phyloP scores from a whole-genome alignment of 805 yeast genomes.

The Yarrowia alimentaria region DNA sequence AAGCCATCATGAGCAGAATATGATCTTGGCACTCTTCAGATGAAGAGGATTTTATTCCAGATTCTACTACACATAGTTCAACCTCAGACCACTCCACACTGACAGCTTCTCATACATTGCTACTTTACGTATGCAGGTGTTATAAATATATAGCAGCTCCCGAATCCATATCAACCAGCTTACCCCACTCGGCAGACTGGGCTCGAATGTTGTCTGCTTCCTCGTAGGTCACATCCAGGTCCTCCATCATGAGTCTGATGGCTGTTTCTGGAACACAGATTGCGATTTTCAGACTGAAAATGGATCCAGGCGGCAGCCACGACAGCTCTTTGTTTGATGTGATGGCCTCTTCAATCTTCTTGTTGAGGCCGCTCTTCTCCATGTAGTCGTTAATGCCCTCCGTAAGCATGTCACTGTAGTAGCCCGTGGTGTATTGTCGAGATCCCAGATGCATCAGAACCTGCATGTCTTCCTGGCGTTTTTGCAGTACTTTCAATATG shows the following conservation, averaged over 20 bases:
- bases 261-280: conserved; percentile 7
- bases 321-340: too few species aligned
- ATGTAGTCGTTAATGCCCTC: background rate
- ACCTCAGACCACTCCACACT: too few species aligned
- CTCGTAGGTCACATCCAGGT: background rate
- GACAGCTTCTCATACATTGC: too few species aligned
- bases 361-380: background rate
- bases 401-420: background rate
- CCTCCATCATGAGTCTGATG: conserved; percentile 11
- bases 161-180: too few species aligned
- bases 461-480: background rate
- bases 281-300: conserved; percentile 13
- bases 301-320: background rate
- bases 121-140: too few species aligned
- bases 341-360: too few species aligned
- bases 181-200: conserved; percentile 10
- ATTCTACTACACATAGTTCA: too few species aligned
- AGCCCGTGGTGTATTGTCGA: background rate
- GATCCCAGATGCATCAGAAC: conserved; percentile 8
- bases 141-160: too few species aligned
- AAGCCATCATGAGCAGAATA: too few species aligned
- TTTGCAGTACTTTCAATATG: background rate
- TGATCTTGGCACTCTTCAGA: too few species aligned
- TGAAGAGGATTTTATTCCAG: too few species aligned
- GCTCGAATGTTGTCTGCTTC: conserved; percentile 1